phyloP scores from a whole-genome alignment of 495 filamentous ascomycete genomes.

The Aeminium ludgeri region DNA sequence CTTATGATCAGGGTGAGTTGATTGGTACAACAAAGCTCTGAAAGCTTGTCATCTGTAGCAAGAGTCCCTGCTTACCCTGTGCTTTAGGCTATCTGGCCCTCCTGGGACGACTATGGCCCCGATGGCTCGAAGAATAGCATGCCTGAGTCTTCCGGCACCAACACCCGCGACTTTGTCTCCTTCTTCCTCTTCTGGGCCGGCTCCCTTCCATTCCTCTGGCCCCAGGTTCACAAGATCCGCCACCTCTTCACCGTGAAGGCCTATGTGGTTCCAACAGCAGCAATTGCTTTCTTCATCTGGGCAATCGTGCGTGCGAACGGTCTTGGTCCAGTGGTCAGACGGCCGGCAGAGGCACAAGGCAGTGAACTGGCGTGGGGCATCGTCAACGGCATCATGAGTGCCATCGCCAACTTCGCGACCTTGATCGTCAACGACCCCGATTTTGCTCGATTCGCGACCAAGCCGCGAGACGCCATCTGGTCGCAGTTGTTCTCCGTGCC shows the following conservation, averaged over 20 bases:
- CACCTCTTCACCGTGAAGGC: slow-evolving; percentile 90
- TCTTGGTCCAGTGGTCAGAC: slow-evolving; percentile 68
- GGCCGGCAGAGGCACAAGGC: slow-evolving; percentile 46
- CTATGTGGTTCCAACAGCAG: slow-evolving; percentile 67
- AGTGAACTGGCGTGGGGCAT: slow-evolving; percentile 64
- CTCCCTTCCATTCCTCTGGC: slow-evolving; percentile 42
- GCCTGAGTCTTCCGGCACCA: slow-evolving; percentile 46
- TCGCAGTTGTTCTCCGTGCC: slow-evolving; percentile 80
- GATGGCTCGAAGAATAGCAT: slow-evolving; percentile 20
- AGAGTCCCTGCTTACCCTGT: no score
- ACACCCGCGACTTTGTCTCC: slow-evolving; percentile 47
- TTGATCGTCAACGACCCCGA: slow-evolving; percentile 70
- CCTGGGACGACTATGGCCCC: slow-evolving; percentile 5
- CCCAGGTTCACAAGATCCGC: slow-evolving; percentile 55
- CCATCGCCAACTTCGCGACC: slow-evolving; percentile 86
- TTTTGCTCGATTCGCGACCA: slow-evolving; percentile 71
- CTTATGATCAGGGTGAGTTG: slow-evolving; percentile 21
- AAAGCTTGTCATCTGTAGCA: no score
- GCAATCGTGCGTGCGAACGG: slow-evolving; percentile 67
- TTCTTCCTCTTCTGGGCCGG: slow-evolving; percentile 39
- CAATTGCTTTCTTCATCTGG: slow-evolving; percentile 84
- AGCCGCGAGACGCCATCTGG: slow-evolving; percentile 72
- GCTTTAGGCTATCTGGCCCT: slow-evolving; percentile 5
- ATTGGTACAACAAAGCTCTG: no score
- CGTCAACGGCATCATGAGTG: slow-evolving; percentile 64